Evolutionary conservation across 2,329 filamentous ascomycete species (phyloP), one percentile per base, ranked within the genome.

Genomic region (Alternaria angustiovoidea): DNA sequence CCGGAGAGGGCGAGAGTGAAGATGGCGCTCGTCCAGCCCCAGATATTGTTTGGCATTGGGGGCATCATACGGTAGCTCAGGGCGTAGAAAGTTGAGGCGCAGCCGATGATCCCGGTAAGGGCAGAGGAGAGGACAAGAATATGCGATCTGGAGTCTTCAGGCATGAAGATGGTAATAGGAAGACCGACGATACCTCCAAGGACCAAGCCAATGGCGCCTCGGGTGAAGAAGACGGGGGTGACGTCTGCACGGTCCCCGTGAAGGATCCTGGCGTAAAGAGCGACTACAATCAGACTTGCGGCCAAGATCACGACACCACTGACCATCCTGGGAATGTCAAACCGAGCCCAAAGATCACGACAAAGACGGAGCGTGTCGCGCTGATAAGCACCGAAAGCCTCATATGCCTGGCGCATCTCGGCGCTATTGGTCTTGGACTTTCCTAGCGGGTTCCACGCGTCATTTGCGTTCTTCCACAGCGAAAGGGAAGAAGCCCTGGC

Each of bases 1-100:
- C 92, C 83, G n/a, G 93, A 96, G 73, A 97, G 92, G 62, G 91
- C 88, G n/a, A 93, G 78, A 0, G 93, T 93, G 68, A 96, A 93
- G 14, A 94, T 76, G 26, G 92, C 82, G 6, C 92, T 89, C 60
- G 96, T 82, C 89, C 92, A 94, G n/a, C 93, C 91, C 94, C 94
- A 99, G 54, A 94, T 81, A 0, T 87, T 91, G n/a, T 80, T 87
- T 0, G 93, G 94, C 9, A 93, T 69, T 36, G 92, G 84, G 16
- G 81, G 76, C 48, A 72, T 73, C 38, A 88, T 72, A 18, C 80
- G 75, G 28, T 78, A 71, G 49, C 80, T 71, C 11, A 79, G 75
- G 3, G 78, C 79, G 66, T 71, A 79, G 52, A 84, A 80, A 5
- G 76, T 81, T 8, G 78, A 75, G 8, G 75, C 65, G 4, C 81